Evolutionary conservation across 345 rosid species (phyloP).

Genomic region (Erodium maritimum): DNA sequence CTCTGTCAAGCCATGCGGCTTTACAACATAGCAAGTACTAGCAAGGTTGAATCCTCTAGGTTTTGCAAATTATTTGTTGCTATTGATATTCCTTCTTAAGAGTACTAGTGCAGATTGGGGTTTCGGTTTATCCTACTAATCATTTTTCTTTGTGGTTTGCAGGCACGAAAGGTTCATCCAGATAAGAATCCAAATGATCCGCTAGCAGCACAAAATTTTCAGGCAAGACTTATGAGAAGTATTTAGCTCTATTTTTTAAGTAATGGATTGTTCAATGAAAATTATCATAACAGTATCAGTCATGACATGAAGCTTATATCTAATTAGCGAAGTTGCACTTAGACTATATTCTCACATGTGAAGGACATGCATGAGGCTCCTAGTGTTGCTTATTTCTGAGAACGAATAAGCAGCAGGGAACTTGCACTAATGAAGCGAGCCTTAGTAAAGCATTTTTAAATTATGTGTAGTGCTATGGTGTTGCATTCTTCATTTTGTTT

Average conservation of each 20-base stretch:
- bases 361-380: background rate
- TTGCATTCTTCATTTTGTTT: no score
- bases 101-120: background rate
- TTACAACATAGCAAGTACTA: no score
- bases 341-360: background rate
- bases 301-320: background rate
- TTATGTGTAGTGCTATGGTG: no score
- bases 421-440: no score
- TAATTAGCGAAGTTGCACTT: background rate
- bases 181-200: slow-evolving; percentile 1
- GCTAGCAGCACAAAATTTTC: slow-evolving; percentile 1
- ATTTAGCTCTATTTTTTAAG: background rate
- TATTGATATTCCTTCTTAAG: no score
- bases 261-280: background rate
- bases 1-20: no score
- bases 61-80: no score
- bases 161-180: slow-evolving; percentile 2
- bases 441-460: no score
- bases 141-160: background rate
- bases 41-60: no score
- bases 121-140: background rate
- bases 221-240: background rate
- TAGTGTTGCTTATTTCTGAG: no score
- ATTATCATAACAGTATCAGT: background rate
- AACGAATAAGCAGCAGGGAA: no score